Evolutionary conservation across 2,329 filamentous ascomycete genomes (phyloP), one percentile per base, ranked within the genome.

Genomic region (Aspergillus novofumigatus): DNA sequence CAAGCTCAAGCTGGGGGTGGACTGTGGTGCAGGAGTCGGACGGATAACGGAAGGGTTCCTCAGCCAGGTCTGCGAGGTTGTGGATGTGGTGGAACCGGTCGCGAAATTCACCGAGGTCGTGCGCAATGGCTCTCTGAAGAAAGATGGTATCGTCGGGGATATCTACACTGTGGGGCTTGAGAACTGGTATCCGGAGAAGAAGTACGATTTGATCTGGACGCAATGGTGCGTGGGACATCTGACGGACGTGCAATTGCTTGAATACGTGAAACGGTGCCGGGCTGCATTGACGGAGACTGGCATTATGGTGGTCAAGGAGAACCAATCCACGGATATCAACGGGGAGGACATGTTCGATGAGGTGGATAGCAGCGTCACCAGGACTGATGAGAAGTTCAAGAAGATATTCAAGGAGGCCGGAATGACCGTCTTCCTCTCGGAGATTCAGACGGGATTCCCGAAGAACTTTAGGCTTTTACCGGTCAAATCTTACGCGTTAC

Each of bases 141-240:
- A 65, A 3, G 67, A 74, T 2, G 81, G 78, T 1, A 81, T 80
- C 45, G 71, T 84, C 1, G 88, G 88, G 1, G 75, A 80, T 23
- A 81, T 96, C 20, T 88, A 85, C 75, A 91, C 89, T 62, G 75
- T 87, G 1, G 90, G 91, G 0, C 76, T 96, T 1, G 88, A 96
- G 72, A 80, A 83, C 28, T 95, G 90, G 90, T 78, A 81, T 0
- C 75, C 72, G 4, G 60, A 61, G 51, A 73, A 73, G 8, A 71
- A 75, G 51, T 97, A 97, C 73, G 88, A 92, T 69, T 72, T 96
- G 49, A 86, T 97, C 59, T 96, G 91, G 90, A 88, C 84, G 53
- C 92, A 97, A 73, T 96, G 92, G 92, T 97, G 92, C 72, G 74
- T 93, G 7, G 89, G 90, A 25, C 88, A 97, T 72, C 77, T 96